Conservation (phyloP, 768 basidiomycete genomes). For the Cantharellus cinnabarinus region DNA sequence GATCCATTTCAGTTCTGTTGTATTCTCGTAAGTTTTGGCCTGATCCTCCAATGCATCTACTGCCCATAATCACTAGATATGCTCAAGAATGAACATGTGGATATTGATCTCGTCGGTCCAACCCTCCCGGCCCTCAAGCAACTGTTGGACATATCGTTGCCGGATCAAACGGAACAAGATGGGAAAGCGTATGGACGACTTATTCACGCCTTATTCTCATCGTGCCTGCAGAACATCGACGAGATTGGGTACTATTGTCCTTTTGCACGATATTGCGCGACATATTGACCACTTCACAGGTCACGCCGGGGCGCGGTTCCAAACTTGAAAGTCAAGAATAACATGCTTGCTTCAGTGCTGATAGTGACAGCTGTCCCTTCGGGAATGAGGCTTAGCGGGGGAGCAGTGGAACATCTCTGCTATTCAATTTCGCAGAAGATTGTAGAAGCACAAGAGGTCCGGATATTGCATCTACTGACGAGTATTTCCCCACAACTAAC, state of each 20-base stretch:
- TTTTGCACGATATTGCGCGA: background rate
- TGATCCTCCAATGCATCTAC: background rate
- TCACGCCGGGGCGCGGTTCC: conserved; percentile 62
- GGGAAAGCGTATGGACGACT: conserved; percentile 21
- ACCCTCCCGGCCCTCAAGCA: conserved; percentile 63
- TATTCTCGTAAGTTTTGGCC: conserved; percentile 39
- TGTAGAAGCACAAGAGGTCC: conserved; percentile 45
- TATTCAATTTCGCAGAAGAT: conserved; percentile 70
- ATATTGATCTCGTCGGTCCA: conserved; percentile 60
- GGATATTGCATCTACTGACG: background rate
- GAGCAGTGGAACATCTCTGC: conserved; percentile 66
- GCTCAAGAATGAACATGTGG: conserved; percentile 67
- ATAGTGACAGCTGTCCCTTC: conserved; percentile 62
- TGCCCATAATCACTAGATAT: conserved; percentile 29
- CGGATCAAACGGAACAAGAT: conserved; percentile 11
- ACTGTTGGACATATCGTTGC: conserved; percentile 34
- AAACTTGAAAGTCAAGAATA: conserved; percentile 71
- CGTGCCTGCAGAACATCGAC: conserved; percentile 70
- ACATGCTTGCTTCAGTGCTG: conserved; percentile 68
- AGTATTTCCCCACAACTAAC: background rate
- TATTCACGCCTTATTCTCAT: conserved; percentile 66
- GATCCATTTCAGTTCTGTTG: conserved; percentile 56
- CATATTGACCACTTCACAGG: conserved; percentile 21
- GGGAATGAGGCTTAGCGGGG: conserved; percentile 42
- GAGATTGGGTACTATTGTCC: conserved; percentile 53